These are phyloP conservation scores for Crataegus laevigata DNA, from an alignment of 306 rosid species.

Conservation along the genomic window DNA sequence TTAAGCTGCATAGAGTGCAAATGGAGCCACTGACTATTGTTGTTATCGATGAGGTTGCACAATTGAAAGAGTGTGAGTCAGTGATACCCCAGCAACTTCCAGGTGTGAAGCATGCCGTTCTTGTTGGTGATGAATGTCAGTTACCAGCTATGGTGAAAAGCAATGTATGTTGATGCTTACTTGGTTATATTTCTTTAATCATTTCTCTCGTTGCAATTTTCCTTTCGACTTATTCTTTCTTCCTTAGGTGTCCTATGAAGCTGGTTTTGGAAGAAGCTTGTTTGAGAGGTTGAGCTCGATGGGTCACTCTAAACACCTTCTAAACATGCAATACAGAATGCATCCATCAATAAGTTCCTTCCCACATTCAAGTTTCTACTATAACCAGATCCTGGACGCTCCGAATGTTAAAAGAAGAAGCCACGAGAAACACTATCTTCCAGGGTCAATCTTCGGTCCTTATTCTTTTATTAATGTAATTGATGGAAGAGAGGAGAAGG, in stretches of 20 bases:
- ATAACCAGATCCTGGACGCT: conserved; percentile 44
- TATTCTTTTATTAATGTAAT: conserved; percentile 63
- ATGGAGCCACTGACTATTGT: conserved; percentile 35
- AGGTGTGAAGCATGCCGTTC: conserved; percentile 39
- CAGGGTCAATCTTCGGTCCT: conserved; percentile 54
- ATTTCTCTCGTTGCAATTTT: not conserved
- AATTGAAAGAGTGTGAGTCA: conserved; percentile 68
- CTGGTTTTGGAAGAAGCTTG: conserved; percentile 68
- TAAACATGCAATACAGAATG: conserved; percentile 69
- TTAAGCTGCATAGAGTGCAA: conserved; percentile 25
- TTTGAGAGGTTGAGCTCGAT: conserved; percentile 49
- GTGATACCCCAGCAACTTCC: conserved; percentile 53
- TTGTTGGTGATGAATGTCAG: conserved; percentile 68
- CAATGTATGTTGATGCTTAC: conserved; percentile 27
- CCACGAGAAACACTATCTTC: conserved; percentile 45
- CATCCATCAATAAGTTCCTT: conserved; percentile 72
- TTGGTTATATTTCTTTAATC: too few relatives aligned
- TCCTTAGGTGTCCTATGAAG: conserved; percentile 40
- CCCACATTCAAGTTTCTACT: conserved; percentile 56
- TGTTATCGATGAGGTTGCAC: conserved; percentile 75
- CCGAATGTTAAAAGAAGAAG: conserved; percentile 39
- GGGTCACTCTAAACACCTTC: conserved; percentile 49
- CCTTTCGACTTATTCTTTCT: not conserved
- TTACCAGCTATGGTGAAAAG: conserved; percentile 57
- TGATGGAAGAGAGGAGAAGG: conserved; percentile 66